Evolutionary conservation across 257 asterid genomes (phyloP).

Genomic region (Nicotiana otophora): DNA sequence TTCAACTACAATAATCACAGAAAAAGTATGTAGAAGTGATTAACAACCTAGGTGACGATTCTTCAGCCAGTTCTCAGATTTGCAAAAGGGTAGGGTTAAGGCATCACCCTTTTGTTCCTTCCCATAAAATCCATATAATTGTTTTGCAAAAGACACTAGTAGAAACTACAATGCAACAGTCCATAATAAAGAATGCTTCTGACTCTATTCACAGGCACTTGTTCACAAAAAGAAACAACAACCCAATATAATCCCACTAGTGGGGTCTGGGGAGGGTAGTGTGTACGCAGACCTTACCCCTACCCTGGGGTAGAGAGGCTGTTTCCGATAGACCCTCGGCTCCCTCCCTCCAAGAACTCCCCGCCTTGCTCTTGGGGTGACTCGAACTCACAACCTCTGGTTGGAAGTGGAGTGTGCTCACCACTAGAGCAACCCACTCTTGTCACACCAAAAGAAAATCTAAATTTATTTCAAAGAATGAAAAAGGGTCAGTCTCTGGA

Average conservation of each 20-base stretch:
- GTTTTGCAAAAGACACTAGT: background rate
- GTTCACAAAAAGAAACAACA: no score
- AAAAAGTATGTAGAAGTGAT: background rate
- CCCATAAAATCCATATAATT: background rate
- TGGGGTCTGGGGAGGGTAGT: no score
- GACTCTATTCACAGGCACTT: background rate
- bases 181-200: background rate
- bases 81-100: background rate
- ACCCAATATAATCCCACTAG: no score
- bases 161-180: background rate
- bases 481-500: background rate
- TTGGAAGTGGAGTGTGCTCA: no score
- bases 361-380: no score
- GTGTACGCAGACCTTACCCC: no score
- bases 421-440: no score
- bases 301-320: no score
- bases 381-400: no score
- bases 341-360: no score
- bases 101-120: background rate
- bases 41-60: background rate
- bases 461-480: background rate
- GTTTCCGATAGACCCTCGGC: no score
- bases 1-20: background rate
- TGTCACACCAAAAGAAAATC: background rate
- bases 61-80: background rate